Conservation (phyloP, 2,329 filamentous ascomycete genomes). For the Sclerotinia minor region DNA sequence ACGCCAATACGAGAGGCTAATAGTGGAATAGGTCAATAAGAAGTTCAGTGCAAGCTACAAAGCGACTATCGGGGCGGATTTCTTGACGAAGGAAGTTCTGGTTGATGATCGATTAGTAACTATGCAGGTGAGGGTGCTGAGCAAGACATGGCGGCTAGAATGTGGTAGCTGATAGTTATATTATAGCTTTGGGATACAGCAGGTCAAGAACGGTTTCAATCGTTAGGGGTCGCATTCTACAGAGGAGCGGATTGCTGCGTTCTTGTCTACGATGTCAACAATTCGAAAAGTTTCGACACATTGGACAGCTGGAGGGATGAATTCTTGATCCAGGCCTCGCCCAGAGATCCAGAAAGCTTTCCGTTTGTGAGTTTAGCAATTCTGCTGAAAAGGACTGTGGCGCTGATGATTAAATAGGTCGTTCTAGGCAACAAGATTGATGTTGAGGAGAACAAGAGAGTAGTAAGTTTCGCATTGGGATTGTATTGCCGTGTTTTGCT, state of each 20-base stretch:
- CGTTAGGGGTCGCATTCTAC: constrained; percentile 95
- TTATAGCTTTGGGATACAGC: constrained; percentile 93
- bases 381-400: constrained; percentile 19
- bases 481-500: constrained; percentile 27
- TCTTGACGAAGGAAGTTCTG: constrained; percentile 95
- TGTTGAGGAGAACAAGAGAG: constrained; percentile 94
- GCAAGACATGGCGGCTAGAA: neutral
- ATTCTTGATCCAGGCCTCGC: constrained; percentile 95
- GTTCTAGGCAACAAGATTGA: constrained; percentile 99
- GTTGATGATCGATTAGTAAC: constrained; percentile 97
- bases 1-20: constrained; percentile 28
- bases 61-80: constrained; percentile 97
- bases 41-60: constrained; percentile 99
- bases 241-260: constrained; percentile 97
- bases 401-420: constrained; percentile 56
- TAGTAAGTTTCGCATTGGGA: constrained; percentile 55
- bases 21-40: constrained; percentile 82
- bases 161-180: constrained; percentile 44
- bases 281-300: constrained; percentile 97
- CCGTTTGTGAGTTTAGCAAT: constrained; percentile 73
- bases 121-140: constrained; percentile 72
- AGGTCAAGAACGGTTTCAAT: constrained; percentile 96
- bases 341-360: constrained; percentile 94
- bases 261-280: constrained; percentile 97
- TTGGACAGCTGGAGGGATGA: constrained; percentile 98